These are phyloP conservation scores for Neurospora pannonica DNA, from an alignment of 495 filamentous ascomycete species.

Conservation along the genomic window DNA sequence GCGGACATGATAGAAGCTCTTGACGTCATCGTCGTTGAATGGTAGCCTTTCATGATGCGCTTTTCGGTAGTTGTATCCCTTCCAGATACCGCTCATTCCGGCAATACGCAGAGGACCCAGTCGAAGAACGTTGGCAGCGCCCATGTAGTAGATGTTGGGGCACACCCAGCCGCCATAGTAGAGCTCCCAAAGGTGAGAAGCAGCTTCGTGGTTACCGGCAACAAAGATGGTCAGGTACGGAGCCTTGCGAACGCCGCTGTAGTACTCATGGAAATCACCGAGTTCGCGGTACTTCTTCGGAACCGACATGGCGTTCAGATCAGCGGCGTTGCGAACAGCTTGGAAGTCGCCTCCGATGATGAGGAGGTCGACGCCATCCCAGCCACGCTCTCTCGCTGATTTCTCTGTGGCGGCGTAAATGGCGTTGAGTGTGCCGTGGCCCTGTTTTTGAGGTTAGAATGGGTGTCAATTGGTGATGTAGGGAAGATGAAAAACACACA, in stretches of 20 bases:
- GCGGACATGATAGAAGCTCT: conserved; percentile 75
- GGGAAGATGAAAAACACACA: conserved; percentile 39
- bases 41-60: conserved; percentile 80
- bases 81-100: conserved; percentile 91
- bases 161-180: conserved; percentile 97
- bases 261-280: conserved; percentile 89
- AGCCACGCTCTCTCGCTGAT: conserved; percentile 54
- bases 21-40: conserved; percentile 62
- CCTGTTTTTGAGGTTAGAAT: conserved; percentile 39
- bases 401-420: conserved; percentile 71
- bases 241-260: conserved; percentile 64
- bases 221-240: conserved; percentile 88
- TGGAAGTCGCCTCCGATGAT: conserved; percentile 88
- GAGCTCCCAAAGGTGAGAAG: conserved; percentile 76
- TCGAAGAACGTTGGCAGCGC: conserved; percentile 78
- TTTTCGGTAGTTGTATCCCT: conserved; percentile 71
- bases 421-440: conserved; percentile 79
- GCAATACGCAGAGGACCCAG: conserved; percentile 78
- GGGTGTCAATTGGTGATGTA: background rate
- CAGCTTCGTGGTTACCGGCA: conserved; percentile 90
- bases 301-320: conserved; percentile 78
- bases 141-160: conserved; percentile 92
- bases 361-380: conserved; percentile 69
- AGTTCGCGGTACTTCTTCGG: conserved; percentile 74
- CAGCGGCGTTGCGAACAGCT: conserved; percentile 78